Evolutionary conservation across 2,329 filamentous ascomycete species (phyloP).

Genomic region (Exophiala spinifera): DNA sequence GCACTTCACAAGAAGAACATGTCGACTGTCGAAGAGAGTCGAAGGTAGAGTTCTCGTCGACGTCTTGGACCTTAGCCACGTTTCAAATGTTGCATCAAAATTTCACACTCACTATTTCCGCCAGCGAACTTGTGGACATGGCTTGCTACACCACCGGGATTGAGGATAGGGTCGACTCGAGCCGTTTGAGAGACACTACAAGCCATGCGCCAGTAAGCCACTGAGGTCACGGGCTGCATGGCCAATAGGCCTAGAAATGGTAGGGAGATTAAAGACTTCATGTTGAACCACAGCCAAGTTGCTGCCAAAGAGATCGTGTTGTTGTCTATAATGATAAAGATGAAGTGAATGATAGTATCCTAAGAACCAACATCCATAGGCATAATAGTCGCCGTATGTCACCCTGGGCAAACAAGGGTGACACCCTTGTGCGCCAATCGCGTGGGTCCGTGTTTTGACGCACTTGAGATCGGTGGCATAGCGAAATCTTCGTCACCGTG

Average conservation of each 20-base stretch:
- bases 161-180: conserved; percentile 65
- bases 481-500: not conserved
- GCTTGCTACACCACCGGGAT: conserved; percentile 55
- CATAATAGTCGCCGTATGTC: not conserved
- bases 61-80: conserved; percentile 50
- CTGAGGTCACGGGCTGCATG: conserved; percentile 12
- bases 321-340: not conserved
- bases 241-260: conserved; percentile 10
- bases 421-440: not conserved
- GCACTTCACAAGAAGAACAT: conserved; percentile 84
- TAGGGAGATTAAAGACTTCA: conserved; percentile 11
- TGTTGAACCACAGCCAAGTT: conserved; percentile 2
- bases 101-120: conserved; percentile 62
- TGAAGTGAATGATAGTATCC: not conserved
- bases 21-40: conserved; percentile 58
- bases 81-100: not conserved
- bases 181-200: conserved; percentile 67
- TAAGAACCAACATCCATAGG: not conserved
- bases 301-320: not conserved
- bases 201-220: conserved; percentile 85
- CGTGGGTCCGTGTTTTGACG: not conserved
- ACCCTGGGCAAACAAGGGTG: not conserved
- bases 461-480: not conserved
- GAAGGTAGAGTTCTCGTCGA: conserved; percentile 57
- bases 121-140: conserved; percentile 77